Evolutionary conservation across 2,329 filamentous ascomycete species (phyloP).

Genomic region (Trichophyton verrucosum): DNA sequence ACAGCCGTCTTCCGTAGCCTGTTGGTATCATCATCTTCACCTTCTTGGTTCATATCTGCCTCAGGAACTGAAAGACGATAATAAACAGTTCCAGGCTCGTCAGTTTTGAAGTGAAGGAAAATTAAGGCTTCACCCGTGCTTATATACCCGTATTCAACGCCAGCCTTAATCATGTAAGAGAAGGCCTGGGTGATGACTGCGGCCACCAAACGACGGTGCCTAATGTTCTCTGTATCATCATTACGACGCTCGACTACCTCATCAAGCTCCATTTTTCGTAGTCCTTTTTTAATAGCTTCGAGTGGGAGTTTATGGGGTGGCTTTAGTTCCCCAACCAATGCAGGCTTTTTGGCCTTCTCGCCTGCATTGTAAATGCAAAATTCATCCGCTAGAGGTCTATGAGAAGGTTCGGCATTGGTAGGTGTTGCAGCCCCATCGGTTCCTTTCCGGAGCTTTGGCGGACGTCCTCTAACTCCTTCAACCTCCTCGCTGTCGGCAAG

Average conservation of each 20-base stretch:
- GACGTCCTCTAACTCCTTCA: neutral
- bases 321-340: constrained; percentile 35
- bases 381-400: constrained; percentile 21
- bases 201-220: constrained; percentile 28
- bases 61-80: constrained; percentile 24
- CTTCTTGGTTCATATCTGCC: constrained; percentile 18
- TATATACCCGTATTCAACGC: constrained; percentile 35
- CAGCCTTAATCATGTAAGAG: constrained; percentile 39
- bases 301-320: constrained; percentile 36
- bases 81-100: constrained; percentile 20
- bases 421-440: constrained; percentile 6
- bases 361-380: constrained; percentile 25
- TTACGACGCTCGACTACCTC: constrained; percentile 25
- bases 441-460: constrained; percentile 9
- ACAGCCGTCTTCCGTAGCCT: constrained; percentile 23
- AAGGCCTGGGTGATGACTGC: constrained; percentile 39
- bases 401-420: constrained; percentile 3
- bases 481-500: constrained; percentile 4
- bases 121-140: constrained; percentile 35
- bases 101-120: constrained; percentile 29
- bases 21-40: constrained; percentile 10
- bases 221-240: constrained; percentile 25
- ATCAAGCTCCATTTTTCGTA: constrained; percentile 33
- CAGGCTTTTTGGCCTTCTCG: constrained; percentile 15
- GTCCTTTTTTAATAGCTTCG: constrained; percentile 31